Evolutionary conservation across 2,329 filamentous ascomycete genomes (phyloP).

Genomic region (Aspergillus carbonarius): DNA sequence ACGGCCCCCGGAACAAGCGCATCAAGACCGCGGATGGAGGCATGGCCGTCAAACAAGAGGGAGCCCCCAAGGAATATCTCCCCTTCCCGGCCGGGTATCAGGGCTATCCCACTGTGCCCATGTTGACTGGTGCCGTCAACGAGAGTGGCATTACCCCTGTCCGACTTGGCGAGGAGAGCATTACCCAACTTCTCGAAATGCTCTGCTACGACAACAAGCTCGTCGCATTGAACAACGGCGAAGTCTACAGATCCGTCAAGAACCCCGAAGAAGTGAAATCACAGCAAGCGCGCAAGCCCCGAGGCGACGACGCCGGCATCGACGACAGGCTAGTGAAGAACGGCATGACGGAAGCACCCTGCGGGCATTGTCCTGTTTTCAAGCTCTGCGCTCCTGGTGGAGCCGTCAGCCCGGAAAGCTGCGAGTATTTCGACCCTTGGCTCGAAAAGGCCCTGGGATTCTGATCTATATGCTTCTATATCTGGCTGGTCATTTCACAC

Average conservation of each 20-base stretch:
- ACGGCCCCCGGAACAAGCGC: constrained; percentile 44
- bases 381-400: constrained; percentile 88
- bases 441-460: constrained; percentile 50
- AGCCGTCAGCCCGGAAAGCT: constrained; percentile 83
- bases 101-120: constrained; percentile 75
- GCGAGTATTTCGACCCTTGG: constrained; percentile 90
- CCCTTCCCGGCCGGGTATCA: constrained; percentile 65
- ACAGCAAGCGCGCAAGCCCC: constrained; percentile 34
- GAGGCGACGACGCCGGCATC: constrained; percentile 28
- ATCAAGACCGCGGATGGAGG: constrained; percentile 38
- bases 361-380: constrained; percentile 89
- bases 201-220: constrained; percentile 85
- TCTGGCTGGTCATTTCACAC: neutral
- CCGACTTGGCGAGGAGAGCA: constrained; percentile 67
- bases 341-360: constrained; percentile 83
- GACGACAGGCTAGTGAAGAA: constrained; percentile 57
- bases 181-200: constrained; percentile 83
- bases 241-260: constrained; percentile 50
- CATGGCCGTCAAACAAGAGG: constrained; percentile 30
- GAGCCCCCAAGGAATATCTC: constrained; percentile 38
- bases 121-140: constrained; percentile 74
- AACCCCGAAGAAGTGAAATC: constrained; percentile 39
- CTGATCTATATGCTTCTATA: constrained; percentile 15
- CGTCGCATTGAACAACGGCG: constrained; percentile 57
- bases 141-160: constrained; percentile 69